Evolutionary conservation across 2,329 filamentous ascomycete species (phyloP), one percentile per base, ranked within the genome.

Genomic region (Colletotrichum endophyticum): DNA sequence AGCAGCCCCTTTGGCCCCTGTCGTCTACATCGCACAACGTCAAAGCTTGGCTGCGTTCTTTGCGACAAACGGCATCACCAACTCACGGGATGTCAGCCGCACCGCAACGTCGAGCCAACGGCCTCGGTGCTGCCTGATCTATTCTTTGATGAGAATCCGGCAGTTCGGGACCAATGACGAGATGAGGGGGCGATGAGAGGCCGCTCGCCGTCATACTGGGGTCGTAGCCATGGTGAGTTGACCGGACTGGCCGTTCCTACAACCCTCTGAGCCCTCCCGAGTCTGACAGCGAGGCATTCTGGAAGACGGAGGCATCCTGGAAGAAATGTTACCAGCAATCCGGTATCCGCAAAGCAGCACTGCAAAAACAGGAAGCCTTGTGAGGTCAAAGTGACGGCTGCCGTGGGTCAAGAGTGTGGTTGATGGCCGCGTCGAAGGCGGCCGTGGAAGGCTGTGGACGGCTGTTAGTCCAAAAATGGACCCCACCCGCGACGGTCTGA

Each of bases 361-460:
- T 34, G 66, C 44, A 22, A 68, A 39, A 44, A 72, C 30, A 22
- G n/a, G 73, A 73, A 73, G 73, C 73, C 74, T 76, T 66, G 74
- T 32, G 66, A 66, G 70, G 66, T 74, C 44, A 44, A 70, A 25
- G 67, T 69, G 71, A 53, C 64, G 74, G 74, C 34, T 53, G 2
- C 44, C 44, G 11, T 53, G 44, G 56, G 44, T 28, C 32, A 59
- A 69, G 32, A 56, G n/a, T 34, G 25, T 62, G 66, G 61, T 53
- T 13, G 44, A 11, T 30, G 59, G 72, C 66, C 64, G 70, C 64
- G 64, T 30, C 25, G 13, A 39, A 66, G 61, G 70, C 74, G 74
- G 74, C 74, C 70, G 8, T 34, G 19, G 49, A 74, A 70, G 74
- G 74, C 74, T 70, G 71, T 76, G 70, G 53, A 49, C 6, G 49